Percentiles rank a stretch among this genome's conserved stretches.
Evolutionary conservation across 192 early-diverging fungal genomes (phyloP).

Genomic region (Coemansia sp.): DNA sequence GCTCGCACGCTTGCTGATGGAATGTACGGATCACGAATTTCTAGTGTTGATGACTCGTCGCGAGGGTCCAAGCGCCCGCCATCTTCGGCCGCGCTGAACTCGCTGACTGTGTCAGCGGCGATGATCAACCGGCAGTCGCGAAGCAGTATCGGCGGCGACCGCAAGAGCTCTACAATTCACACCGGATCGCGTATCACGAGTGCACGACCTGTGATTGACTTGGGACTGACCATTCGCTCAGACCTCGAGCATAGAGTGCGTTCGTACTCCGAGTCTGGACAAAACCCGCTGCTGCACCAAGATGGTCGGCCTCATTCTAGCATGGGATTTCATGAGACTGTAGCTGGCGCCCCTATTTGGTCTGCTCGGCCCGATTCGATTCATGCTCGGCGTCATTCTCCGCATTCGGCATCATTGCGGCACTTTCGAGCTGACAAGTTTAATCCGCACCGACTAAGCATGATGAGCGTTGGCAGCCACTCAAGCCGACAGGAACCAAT

Average conservation of each 20-base stretch:
- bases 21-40: conserved; percentile 16
- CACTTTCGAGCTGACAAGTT: conserved; percentile 28
- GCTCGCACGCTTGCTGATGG: conserved; percentile 39
- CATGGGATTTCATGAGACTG: conserved; percentile 45
- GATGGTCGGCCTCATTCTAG: conserved; percentile 46
- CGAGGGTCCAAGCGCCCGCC: conserved; percentile 17
- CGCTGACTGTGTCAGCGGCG: conserved; percentile 35
- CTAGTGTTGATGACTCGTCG: conserved; percentile 29
- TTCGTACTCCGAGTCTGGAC: conserved; percentile 50
- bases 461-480: conserved; percentile 27
- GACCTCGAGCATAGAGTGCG: conserved; percentile 50
- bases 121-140: conserved; percentile 20
- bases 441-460: conserved; percentile 31
- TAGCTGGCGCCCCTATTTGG: conserved; percentile 23
- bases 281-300: conserved; percentile 6
- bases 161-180: conserved; percentile 2
- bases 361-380: conserved; percentile 20
- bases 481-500: conserved; percentile 11
- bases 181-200: conserved; percentile 5
- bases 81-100: conserved; percentile 33
- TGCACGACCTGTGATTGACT: conserved; percentile 25
- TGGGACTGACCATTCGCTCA: conserved; percentile 48
- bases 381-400: conserved; percentile 31
- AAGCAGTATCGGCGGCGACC: conserved; percentile 2
- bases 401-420: conserved; percentile 34